Conservation (phyloP, 2,329 filamentous ascomycete genomes). For the Talaromyces pinophilus region DNA sequence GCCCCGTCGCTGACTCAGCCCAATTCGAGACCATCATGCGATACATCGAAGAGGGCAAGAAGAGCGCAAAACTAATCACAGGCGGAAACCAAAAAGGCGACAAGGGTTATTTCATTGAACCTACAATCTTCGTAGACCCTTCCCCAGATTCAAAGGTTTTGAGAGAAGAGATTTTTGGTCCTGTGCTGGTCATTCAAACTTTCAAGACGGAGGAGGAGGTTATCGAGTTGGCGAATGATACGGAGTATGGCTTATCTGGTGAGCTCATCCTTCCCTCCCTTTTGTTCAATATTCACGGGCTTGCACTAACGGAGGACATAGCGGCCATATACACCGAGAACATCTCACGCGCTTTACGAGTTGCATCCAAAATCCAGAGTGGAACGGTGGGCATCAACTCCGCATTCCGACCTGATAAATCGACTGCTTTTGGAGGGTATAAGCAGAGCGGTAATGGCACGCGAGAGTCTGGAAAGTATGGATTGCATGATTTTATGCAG, state of each 20-base stretch:
- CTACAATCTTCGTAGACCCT: slow-evolving; percentile 22
- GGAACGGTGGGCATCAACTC: slow-evolving; percentile 31
- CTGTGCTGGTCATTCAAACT: slow-evolving; percentile 22
- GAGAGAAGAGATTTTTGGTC: slow-evolving; percentile 26
- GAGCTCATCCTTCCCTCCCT: too few species aligned
- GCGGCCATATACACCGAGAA: slow-evolving; percentile 27
- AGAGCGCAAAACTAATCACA: slow-evolving; percentile 18
- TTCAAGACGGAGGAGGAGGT: slow-evolving; percentile 26
- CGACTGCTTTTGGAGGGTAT: slow-evolving; percentile 68
- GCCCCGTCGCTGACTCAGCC: slow-evolving; percentile 21
- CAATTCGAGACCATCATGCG: slow-evolving; percentile 23
- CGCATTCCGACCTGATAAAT: slow-evolving; percentile 15
- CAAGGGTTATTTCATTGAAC: slow-evolving; percentile 24
- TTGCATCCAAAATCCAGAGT: slow-evolving; percentile 26
- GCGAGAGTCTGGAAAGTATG: slow-evolving; percentile 71
- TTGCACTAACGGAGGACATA: background rate
- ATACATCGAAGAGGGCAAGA: slow-evolving; percentile 25
- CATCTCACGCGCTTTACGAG: slow-evolving; percentile 23
- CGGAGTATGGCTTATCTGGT: slow-evolving; percentile 25
- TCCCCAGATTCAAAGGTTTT: slow-evolving; percentile 1
- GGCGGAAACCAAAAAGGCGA: slow-evolving; percentile 12
- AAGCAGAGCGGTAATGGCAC: slow-evolving; percentile 74
- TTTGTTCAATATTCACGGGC: background rate
- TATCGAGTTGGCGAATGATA: slow-evolving; percentile 26
- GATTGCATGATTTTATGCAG: slow-evolving; percentile 67